phyloP scores from a whole-genome alignment of 129 eudicot species.

The Flaveria trinervia region DNA sequence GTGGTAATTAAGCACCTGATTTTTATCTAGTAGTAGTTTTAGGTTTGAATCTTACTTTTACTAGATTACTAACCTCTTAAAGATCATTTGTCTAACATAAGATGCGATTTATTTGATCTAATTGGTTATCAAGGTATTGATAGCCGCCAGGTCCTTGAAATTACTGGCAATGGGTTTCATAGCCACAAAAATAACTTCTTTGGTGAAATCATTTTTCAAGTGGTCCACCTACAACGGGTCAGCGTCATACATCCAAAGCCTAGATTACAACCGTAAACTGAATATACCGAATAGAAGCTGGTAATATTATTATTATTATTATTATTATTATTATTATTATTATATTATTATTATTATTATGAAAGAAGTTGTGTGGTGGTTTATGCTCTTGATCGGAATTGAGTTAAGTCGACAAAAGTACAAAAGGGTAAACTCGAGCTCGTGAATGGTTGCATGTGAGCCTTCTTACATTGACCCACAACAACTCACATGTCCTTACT shows the following conservation, averaged over 20 bases:
- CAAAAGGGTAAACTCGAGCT: constrained; percentile 41
- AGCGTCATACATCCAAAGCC: not conserved
- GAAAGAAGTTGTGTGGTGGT: constrained; percentile 8
- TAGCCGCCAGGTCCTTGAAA: no score
- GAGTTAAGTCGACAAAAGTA: constrained; percentile 55
- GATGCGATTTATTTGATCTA: no score
- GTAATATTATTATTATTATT: not conserved
- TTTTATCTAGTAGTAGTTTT: no score
- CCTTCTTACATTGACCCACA: constrained; percentile 64
- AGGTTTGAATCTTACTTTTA: no score
- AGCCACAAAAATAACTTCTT: no score
- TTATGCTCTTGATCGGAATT: constrained; percentile 18
- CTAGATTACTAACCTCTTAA: no score
- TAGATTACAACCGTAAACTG: not conserved
- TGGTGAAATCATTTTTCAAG: not conserved
- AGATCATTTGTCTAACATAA: no score
- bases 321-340: not conserved
- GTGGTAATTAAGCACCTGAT: no score
- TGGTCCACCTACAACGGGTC: not conserved
- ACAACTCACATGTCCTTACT: constrained; percentile 69
- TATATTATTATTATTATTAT: not conserved
- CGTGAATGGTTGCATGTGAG: constrained; percentile 81
- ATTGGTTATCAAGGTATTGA: no score
- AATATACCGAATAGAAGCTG: not conserved
- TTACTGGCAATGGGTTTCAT: no score